These are phyloP conservation scores for Eragrostis nindensis DNA, from an alignment of 176 grass and related monocot species.

Conservation along the genomic window DNA sequence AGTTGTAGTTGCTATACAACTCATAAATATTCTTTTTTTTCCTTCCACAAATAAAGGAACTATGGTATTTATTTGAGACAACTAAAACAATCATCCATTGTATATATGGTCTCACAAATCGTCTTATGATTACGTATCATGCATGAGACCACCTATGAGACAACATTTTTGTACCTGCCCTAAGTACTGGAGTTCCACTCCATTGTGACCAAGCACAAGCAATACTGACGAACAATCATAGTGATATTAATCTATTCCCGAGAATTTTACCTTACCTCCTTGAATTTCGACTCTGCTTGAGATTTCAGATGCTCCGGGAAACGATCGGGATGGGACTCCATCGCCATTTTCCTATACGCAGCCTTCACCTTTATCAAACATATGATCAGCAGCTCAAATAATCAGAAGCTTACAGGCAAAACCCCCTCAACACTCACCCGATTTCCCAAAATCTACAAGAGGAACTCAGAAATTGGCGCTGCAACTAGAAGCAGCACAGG, in stretches of 20 bases:
- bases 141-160: too few relatives aligned
- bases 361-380: constrained; percentile 67
- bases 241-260: background rate
- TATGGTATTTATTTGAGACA: too few relatives aligned
- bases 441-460: background rate
- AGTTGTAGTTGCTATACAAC: too few relatives aligned
- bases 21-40: too few relatives aligned
- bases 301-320: constrained; percentile 66
- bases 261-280: constrained; percentile 53
- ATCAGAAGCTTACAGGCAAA: background rate
- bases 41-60: too few relatives aligned
- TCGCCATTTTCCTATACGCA: constrained; percentile 74
- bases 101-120: too few relatives aligned
- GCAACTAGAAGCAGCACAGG: background rate
- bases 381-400: background rate
- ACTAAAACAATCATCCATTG: too few relatives aligned
- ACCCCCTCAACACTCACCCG: background rate
- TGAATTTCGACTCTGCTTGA: constrained; percentile 80
- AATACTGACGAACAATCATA: background rate
- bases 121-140: too few relatives aligned
- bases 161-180: too few relatives aligned
- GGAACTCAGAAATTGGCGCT: background rate
- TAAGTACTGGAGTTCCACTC: too few relatives aligned
- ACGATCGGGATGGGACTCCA: constrained; percentile 78
- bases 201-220: background rate